Percentiles rank a stretch among this genome's conserved stretches.
These are phyloP conservation scores for Amaranthus tricolor DNA, from an alignment of 179 eudicot species.

Conservation along the genomic window DNA sequence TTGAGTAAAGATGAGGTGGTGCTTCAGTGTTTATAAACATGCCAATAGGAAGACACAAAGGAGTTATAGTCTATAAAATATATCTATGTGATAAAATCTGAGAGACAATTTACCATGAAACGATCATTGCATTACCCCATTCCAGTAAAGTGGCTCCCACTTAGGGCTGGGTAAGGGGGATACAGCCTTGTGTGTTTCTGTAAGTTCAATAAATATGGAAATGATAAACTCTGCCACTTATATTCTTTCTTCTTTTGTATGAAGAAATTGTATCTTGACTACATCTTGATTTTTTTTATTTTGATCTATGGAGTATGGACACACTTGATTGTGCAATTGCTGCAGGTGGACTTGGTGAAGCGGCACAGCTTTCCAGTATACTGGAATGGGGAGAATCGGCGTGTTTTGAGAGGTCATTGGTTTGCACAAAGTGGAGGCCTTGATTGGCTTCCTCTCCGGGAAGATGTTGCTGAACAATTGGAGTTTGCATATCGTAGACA, in stretches of 20 bases:
- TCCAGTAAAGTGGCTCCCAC: too few relatives aligned
- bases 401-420: slow-evolving; percentile 98
- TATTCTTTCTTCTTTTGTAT: not conserved
- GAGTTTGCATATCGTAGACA: slow-evolving; percentile 82
- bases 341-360: slow-evolving; percentile 85
- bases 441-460: slow-evolving; percentile 98
- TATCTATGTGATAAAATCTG: too few relatives aligned
- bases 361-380: slow-evolving; percentile 96
- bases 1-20: too few relatives aligned
- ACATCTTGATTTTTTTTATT: not conserved
- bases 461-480: slow-evolving; percentile 93
- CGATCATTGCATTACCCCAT: too few relatives aligned
- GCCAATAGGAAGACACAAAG: too few relatives aligned
- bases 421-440: slow-evolving; percentile 88
- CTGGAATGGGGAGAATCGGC: slow-evolving; percentile 92
- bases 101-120: too few relatives aligned
- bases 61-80: too few relatives aligned
- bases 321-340: not conserved
- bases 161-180: too few relatives aligned
- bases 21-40: too few relatives aligned
- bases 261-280: slow-evolving; percentile 6
- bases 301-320: not conserved
- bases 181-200: not conserved
- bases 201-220: not conserved
- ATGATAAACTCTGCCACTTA: not conserved